Evolutionary conservation across 1,284 basidiomycete genomes (phyloP).

Genomic region (Taiwanofungus camphoratus): DNA sequence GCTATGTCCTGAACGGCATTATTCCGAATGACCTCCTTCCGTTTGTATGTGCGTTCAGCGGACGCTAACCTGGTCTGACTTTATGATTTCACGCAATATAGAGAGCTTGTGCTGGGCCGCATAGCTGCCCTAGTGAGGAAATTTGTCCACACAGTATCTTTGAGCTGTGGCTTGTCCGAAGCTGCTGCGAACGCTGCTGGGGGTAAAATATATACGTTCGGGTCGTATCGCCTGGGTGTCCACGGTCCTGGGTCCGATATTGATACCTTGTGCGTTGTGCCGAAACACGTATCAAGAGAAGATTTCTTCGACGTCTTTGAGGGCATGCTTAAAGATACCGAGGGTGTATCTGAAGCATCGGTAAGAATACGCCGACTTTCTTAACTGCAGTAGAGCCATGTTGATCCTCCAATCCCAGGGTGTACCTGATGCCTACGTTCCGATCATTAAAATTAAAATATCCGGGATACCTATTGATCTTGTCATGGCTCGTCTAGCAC

Average conservation of each 20-base stretch:
- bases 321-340: slow-evolving; percentile 80
- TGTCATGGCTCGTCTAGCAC: slow-evolving; percentile 82
- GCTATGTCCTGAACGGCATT: too few species aligned
- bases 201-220: slow-evolving; percentile 99
- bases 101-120: slow-evolving; percentile 86
- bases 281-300: slow-evolving; percentile 91
- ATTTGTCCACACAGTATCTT: slow-evolving; percentile 85
- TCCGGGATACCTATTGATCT: slow-evolving; percentile 93
- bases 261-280: slow-evolving; percentile 98
- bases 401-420: slow-evolving; percentile 53
- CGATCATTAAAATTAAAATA: slow-evolving; percentile 90
- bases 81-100: too few species aligned
- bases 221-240: slow-evolving; percentile 93
- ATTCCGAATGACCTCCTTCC: too few species aligned
- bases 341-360: slow-evolving; percentile 86
- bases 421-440: slow-evolving; percentile 95
- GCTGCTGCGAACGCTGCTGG: slow-evolving; percentile 82
- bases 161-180: slow-evolving; percentile 81
- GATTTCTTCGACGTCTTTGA: slow-evolving; percentile 96
- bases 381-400: neutral
- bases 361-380: slow-evolving; percentile 44
- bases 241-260: slow-evolving; percentile 97
- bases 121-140: slow-evolving; percentile 89
- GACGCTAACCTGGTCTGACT: too few species aligned
- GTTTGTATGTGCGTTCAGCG: too few species aligned